These are phyloP conservation scores for Alternaria tenuissima DNA, from an alignment of 2,329 filamentous ascomycete species.

Conservation along the genomic window DNA sequence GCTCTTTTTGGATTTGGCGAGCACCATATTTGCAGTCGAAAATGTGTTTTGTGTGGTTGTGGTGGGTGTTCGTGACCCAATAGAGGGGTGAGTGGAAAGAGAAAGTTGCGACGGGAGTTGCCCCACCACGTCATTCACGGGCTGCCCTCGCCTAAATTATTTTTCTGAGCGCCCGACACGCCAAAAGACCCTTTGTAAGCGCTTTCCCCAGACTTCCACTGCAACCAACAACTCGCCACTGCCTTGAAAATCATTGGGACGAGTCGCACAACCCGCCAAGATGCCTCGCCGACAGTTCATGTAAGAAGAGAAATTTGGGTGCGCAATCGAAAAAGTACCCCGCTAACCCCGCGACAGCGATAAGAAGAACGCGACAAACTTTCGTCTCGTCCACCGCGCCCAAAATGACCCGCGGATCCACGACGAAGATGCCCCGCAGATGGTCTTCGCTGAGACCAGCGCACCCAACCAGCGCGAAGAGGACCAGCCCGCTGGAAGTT, in stretches of 20 bases:
- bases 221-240: constrained; percentile 14
- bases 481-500: constrained; percentile 55
- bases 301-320: constrained; percentile 54
- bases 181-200: constrained; percentile 42
- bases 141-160: constrained; percentile 59
- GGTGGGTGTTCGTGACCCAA: constrained; percentile 27
- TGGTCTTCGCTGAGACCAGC: constrained; percentile 80
- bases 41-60: constrained; percentile 26
- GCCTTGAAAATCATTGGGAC: neutral
- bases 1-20: constrained; percentile 92
- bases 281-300: constrained; percentile 82
- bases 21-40: constrained; percentile 64
- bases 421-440: constrained; percentile 85
- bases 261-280: constrained; percentile 47
- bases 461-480: constrained; percentile 50
- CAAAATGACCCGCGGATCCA: constrained; percentile 98
- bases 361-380: constrained; percentile 93
- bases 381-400: constrained; percentile 91
- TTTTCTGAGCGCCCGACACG: constrained; percentile 58
- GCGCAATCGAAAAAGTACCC: constrained; percentile 22
- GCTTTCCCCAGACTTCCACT: constrained; percentile 34
- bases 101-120: constrained; percentile 31
- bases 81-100: constrained; percentile 28
- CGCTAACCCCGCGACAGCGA: constrained; percentile 62
- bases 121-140: constrained; percentile 64